Evolutionary conservation across 2,329 filamentous ascomycete genomes (phyloP).

Genomic region (Chaetomiaceae sp.): DNA sequence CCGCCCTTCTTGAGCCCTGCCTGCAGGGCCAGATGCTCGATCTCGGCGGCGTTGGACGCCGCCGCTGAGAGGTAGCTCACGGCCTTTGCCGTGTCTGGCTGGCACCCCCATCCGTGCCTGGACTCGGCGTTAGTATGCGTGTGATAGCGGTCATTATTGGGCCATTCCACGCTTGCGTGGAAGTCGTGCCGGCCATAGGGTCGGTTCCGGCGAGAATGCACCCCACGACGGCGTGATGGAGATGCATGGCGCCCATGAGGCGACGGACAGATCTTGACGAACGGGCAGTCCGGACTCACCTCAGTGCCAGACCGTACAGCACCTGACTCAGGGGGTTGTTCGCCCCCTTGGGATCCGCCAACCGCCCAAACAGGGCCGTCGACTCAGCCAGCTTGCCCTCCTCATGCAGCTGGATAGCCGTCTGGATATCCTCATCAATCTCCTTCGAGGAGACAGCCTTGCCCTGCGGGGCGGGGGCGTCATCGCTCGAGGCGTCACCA

Average conservation of each 20-base stretch:
- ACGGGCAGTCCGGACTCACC: slow-evolving; percentile 53
- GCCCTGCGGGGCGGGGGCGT: slow-evolving; percentile 17
- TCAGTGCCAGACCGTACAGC: slow-evolving; percentile 84
- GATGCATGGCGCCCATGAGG: slow-evolving; percentile 8
- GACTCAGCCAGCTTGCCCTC: slow-evolving; percentile 71
- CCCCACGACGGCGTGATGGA: slow-evolving; percentile 2
- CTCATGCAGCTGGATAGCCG: slow-evolving; percentile 93
- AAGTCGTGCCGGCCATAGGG: slow-evolving; percentile 15
- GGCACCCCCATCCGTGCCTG: slow-evolving; percentile 72
- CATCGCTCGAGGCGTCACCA: slow-evolving; percentile 26
- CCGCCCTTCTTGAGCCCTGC: slow-evolving; percentile 91
- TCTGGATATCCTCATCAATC: slow-evolving; percentile 73
- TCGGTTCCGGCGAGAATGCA: slow-evolving; percentile 3
- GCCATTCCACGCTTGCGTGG: slow-evolving; percentile 14
- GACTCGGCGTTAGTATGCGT: slow-evolving; percentile 49
- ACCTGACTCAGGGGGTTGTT: slow-evolving; percentile 96
- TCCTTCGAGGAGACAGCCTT: slow-evolving; percentile 45
- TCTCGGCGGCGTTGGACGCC: slow-evolving; percentile 80
- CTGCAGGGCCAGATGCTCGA: slow-evolving; percentile 80
- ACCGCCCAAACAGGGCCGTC: slow-evolving; percentile 75
- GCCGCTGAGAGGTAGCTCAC: slow-evolving; percentile 83
- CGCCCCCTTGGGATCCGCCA: slow-evolving; percentile 77
- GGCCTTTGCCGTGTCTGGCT: slow-evolving; percentile 86
- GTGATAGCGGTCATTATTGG: slow-evolving; percentile 19
- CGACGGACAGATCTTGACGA: not conserved